Evolutionary conservation across 148 eudicot genomes (phyloP).

Genomic region (Mesembryanthemum crystallinum): DNA sequence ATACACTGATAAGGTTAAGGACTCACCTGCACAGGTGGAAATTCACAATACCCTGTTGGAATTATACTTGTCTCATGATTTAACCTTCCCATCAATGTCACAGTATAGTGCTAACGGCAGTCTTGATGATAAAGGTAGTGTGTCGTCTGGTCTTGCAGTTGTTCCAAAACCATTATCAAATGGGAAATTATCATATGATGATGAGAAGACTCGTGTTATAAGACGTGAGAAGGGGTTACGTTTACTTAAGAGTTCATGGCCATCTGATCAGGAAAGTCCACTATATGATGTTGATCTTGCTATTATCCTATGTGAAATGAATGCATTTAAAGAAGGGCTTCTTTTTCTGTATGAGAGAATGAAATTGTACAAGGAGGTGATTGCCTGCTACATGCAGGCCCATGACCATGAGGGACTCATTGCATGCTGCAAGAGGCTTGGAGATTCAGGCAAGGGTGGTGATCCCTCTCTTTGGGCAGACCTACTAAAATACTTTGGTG

Average conservation of each 20-base stretch:
- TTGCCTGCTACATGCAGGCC: constrained; percentile 92
- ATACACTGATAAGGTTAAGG: constrained; percentile 86
- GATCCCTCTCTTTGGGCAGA: constrained; percentile 96
- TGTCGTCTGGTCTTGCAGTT: constrained; percentile 18
- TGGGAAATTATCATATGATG: constrained; percentile 43
- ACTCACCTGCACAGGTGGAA: constrained; percentile 92
- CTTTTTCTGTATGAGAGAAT: constrained; percentile 86
- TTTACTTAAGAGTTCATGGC: constrained; percentile 90
- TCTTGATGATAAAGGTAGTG: constrained; percentile 28
- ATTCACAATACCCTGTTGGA: constrained; percentile 91
- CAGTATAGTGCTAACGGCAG: constrained; percentile 42
- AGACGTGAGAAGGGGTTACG: constrained; percentile 71
- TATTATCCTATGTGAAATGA: constrained; percentile 91
- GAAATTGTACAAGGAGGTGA: constrained; percentile 94
- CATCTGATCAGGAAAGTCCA: constrained; percentile 75
- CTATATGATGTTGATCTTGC: constrained; percentile 90
- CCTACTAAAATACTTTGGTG: constrained; percentile 86
- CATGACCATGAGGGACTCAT: constrained; percentile 95
- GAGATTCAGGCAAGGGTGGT: constrained; percentile 92
- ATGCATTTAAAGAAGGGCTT: constrained; percentile 70
- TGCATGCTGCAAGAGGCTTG: constrained; percentile 97
- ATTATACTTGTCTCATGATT: constrained; percentile 76
- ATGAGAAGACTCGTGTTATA: constrained; percentile 50
- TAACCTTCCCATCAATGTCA: constrained; percentile 71
- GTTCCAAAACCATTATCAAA: constrained; percentile 39